These are phyloP conservation scores for Austroboletus festivus DNA, from an alignment of 768 basidiomycete species.

Conservation along the genomic window DNA sequence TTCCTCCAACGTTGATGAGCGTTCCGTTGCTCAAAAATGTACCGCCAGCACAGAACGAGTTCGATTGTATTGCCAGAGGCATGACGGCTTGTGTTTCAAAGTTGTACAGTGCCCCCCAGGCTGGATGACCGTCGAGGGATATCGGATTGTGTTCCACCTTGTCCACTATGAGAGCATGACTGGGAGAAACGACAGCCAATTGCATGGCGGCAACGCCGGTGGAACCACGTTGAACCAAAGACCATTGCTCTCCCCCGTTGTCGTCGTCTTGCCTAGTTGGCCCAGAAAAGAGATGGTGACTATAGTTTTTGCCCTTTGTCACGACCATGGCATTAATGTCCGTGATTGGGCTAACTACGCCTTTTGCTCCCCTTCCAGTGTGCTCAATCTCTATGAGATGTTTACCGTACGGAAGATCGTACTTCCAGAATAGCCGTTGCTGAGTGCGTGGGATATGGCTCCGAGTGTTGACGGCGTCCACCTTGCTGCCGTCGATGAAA, in stretches of 20 bases:
- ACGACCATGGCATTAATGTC: slow-evolving; percentile 71
- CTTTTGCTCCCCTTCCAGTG: slow-evolving; percentile 40
- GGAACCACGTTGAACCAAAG: slow-evolving; percentile 57
- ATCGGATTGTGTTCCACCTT: slow-evolving; percentile 86
- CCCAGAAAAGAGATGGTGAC: neutral
- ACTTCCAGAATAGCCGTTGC: slow-evolving; percentile 65
- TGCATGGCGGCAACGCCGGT: slow-evolving; percentile 84
- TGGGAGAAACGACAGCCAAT: slow-evolving; percentile 60
- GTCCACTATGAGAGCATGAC: slow-evolving; percentile 72
- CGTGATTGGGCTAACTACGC: slow-evolving; percentile 34
- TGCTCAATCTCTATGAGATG: slow-evolving; percentile 68
- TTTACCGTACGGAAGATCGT: slow-evolving; percentile 44
- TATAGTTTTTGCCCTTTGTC: slow-evolving; percentile 38
- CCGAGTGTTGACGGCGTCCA: slow-evolving; percentile 47
- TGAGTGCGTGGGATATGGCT: slow-evolving; percentile 39
- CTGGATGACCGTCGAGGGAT: slow-evolving; percentile 68
- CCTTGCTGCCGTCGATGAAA: slow-evolving; percentile 52
- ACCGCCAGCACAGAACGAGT: slow-evolving; percentile 86
- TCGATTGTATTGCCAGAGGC: slow-evolving; percentile 65
- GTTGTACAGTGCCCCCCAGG: slow-evolving; percentile 78
- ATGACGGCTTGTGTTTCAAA: slow-evolving; percentile 58
- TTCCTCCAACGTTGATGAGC: slow-evolving; percentile 76
- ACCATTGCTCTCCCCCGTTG: slow-evolving; percentile 42
- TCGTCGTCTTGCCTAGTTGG: neutral
- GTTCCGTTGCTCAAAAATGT: slow-evolving; percentile 76